Conservation (phyloP, 148 eudicot species). For the Heliosperma pusillum region DNA sequence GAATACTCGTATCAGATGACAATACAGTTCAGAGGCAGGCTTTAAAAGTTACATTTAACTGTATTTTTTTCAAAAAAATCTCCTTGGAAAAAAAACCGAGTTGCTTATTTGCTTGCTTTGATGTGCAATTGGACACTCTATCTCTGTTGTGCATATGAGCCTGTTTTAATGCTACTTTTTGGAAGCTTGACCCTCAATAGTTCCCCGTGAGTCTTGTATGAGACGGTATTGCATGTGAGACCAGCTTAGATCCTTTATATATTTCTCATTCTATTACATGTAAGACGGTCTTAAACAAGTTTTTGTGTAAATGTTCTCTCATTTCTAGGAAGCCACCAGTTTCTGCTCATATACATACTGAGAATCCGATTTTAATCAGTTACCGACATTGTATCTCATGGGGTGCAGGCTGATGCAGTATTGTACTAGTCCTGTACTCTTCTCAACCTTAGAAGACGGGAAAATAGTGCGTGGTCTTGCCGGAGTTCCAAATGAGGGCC, state of each 20-base stretch:
- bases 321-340: not conserved
- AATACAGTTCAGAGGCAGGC: too few relatives aligned
- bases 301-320: not conserved
- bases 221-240: too few relatives aligned
- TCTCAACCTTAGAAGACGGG: slow-evolving; percentile 79
- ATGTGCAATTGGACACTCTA: not conserved
- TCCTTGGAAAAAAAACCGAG: too few relatives aligned
- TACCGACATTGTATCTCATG: not conserved
- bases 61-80: too few relatives aligned
- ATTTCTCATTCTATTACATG: too few relatives aligned
- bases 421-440: slow-evolving; percentile 57
- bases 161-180: not conserved
- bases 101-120: not conserved
- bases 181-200: not conserved
- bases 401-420: slow-evolving; percentile 49
- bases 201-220: too few relatives aligned
- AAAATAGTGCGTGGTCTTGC: slow-evolving; percentile 71
- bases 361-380: not conserved
- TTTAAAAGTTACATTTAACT: too few relatives aligned
- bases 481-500: slow-evolving; percentile 92
- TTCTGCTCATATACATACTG: not conserved
- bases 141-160: not conserved
- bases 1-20: too few relatives aligned
- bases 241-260: too few relatives aligned
- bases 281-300: too few relatives aligned